Percentiles rank a stretch among this genome's conserved stretches.
phyloP scores from a whole-genome alignment of 257 asterid species.

The Euphrasia confusa region DNA sequence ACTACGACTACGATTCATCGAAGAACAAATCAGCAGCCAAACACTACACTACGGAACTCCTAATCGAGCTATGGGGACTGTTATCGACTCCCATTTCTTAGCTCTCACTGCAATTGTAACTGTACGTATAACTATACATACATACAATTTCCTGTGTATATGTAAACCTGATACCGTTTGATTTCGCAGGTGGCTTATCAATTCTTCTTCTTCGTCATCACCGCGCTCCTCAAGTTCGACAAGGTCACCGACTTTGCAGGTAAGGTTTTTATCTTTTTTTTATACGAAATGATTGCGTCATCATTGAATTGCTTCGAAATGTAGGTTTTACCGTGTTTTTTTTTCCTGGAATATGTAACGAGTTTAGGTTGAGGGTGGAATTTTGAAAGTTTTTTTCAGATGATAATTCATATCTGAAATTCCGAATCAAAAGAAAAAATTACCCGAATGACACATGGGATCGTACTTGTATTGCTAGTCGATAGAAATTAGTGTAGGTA shows the following conservation, averaged over 20 bases:
- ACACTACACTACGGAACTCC: not conserved
- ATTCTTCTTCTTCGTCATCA: constrained; percentile 65
- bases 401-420: not conserved
- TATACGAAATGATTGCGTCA: constrained; percentile 13
- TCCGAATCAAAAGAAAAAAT: not conserved
- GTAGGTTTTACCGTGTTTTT: not conserved
- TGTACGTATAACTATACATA: constrained; percentile 32
- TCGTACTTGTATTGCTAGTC: too few species aligned
- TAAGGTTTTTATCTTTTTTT: constrained; percentile 35
- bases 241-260: constrained; percentile 98
- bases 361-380: not conserved
- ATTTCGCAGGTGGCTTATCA: constrained; percentile 84
- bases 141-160: not conserved
- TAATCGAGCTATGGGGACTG: constrained; percentile 31
- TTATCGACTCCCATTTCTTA: constrained; percentile 78
- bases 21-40: too few species aligned
- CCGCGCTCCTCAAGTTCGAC: constrained; percentile 83
- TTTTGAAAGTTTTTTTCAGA: too few species aligned
- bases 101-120: constrained; percentile 94
- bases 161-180: not conserved
- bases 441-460: not conserved
- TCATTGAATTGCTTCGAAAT: not conserved
- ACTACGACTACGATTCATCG: too few species aligned
- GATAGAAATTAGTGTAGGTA: too few species aligned
- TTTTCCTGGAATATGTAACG: not conserved